phyloP scores from a whole-genome alignment of 768 basidiomycete species.

The Tremella fuciformis region DNA sequence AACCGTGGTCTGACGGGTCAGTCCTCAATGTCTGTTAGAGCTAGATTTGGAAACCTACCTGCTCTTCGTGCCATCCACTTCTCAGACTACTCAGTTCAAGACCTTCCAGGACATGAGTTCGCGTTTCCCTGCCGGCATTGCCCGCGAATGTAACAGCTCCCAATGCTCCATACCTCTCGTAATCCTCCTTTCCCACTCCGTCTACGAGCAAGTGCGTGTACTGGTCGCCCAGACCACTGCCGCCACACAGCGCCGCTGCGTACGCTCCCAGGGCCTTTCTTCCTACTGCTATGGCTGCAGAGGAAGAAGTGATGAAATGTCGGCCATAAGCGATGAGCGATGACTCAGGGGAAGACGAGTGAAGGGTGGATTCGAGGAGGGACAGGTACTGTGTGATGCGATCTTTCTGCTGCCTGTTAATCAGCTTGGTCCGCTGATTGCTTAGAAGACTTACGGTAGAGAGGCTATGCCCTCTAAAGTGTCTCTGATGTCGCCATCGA shows the following conservation, averaged over 20 bases:
- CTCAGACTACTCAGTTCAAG: slow-evolving; percentile 65
- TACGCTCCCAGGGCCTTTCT: slow-evolving; percentile 83
- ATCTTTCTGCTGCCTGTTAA: slow-evolving; percentile 29
- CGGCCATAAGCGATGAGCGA: slow-evolving; percentile 63
- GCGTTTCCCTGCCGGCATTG: slow-evolving; percentile 35
- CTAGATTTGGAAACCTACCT: slow-evolving; percentile 60
- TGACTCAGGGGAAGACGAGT: slow-evolving; percentile 6
- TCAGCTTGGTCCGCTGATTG: neutral
- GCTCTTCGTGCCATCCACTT: slow-evolving; percentile 85
- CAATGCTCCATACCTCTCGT: slow-evolving; percentile 21
- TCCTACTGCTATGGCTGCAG: slow-evolving; percentile 77
- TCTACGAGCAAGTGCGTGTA: slow-evolving; percentile 55
- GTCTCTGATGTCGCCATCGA: slow-evolving; percentile 16
- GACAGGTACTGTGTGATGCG: slow-evolving; percentile 57
- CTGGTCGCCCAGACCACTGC: slow-evolving; percentile 53
- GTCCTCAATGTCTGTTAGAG: neutral
- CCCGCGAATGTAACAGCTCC: slow-evolving; percentile 34
- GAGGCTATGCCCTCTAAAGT: slow-evolving; percentile 24
- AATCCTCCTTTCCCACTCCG: slow-evolving; percentile 56
- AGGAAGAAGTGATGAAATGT: slow-evolving; percentile 73
- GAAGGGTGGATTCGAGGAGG: slow-evolving; percentile 16
- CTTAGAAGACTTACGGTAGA: slow-evolving; percentile 18
- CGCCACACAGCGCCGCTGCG: slow-evolving; percentile 54
- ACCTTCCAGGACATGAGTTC: slow-evolving; percentile 70
- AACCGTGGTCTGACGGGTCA: slow-evolving; percentile 64